These are phyloP conservation scores for Rugonectria rugulosa DNA, from an alignment of 2,329 filamentous ascomycete genomes.

Conservation along the genomic window DNA sequence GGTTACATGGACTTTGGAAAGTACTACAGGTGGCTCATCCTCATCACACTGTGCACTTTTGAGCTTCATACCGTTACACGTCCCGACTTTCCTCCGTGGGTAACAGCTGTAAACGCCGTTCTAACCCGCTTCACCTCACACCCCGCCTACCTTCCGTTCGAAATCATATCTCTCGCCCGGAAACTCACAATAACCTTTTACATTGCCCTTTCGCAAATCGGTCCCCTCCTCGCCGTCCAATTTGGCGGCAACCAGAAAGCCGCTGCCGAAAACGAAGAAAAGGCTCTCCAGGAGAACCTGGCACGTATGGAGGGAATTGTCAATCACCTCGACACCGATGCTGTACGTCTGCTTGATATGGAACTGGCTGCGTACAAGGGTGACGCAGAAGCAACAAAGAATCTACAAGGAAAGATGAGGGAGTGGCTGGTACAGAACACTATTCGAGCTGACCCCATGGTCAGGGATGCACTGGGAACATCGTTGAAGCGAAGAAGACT, in stretches of 20 bases:
- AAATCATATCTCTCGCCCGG: slow-evolving; percentile 78
- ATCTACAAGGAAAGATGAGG: slow-evolving; percentile 72
- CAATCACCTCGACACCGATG: slow-evolving; percentile 71
- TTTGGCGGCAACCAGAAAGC: slow-evolving; percentile 34
- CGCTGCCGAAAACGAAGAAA: slow-evolving; percentile 51
- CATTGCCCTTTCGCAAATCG: slow-evolving; percentile 83
- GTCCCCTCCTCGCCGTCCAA: slow-evolving; percentile 65
- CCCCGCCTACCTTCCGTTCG: slow-evolving; percentile 81
- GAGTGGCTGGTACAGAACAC: slow-evolving; percentile 91
- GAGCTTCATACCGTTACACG: slow-evolving; percentile 65
- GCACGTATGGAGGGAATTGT: slow-evolving; percentile 70
- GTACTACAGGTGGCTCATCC: slow-evolving; percentile 70
- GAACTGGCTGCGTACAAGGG: slow-evolving; percentile 83
- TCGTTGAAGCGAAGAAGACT: slow-evolving; percentile 69
- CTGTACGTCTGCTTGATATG: slow-evolving; percentile 73
- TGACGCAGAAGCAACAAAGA: slow-evolving; percentile 69
- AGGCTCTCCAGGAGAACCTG: slow-evolving; percentile 67
- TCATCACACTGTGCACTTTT: slow-evolving; percentile 61
- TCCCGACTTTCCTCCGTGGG: slow-evolving; percentile 57
- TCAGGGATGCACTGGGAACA: slow-evolving; percentile 77
- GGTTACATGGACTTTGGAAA: slow-evolving; percentile 74
- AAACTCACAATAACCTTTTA: slow-evolving; percentile 80
- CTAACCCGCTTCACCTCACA: slow-evolving; percentile 51
- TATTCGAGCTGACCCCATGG: slow-evolving; percentile 80
- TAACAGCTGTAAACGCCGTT: slow-evolving; percentile 55